Evolutionary conservation across 2,329 filamentous ascomycete species (phyloP).

Genomic region (Ceratocystis variospora): DNA sequence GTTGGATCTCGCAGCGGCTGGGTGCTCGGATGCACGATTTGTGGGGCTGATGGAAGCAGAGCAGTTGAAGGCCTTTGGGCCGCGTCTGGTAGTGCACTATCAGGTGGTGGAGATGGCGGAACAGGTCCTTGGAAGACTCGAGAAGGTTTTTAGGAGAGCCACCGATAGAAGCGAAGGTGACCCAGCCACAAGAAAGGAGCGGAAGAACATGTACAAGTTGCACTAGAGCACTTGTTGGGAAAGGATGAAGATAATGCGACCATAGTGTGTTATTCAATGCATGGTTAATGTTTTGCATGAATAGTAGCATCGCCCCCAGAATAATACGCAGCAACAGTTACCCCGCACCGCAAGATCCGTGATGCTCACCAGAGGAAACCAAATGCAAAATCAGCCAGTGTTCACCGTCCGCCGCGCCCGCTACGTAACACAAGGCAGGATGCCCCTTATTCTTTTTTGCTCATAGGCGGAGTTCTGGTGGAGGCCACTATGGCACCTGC

Average conservation of each 20-base stretch:
- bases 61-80: constrained; percentile 31
- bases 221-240: not conserved
- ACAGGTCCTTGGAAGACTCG: constrained; percentile 44
- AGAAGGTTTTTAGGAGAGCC: constrained; percentile 38
- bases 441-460: too few species aligned
- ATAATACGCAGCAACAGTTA: not conserved
- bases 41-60: constrained; percentile 29
- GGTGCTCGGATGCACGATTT: constrained; percentile 31
- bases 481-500: not conserved
- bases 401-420: not conserved
- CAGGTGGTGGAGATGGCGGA: constrained; percentile 50
- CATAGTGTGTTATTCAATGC: not conserved
- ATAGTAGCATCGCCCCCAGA: too few species aligned
- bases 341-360: not conserved
- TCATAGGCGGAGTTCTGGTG: too few species aligned
- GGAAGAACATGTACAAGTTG: constrained; percentile 20
- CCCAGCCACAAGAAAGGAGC: not conserved
- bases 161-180: constrained; percentile 22
- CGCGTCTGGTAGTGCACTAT: constrained; percentile 36
- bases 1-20: constrained; percentile 55
- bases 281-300: not conserved
- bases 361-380: not conserved
- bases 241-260: too few species aligned
- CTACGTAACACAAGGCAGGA: not conserved
- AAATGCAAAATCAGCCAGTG: not conserved